These are phyloP conservation scores for Backusella circina DNA, from an alignment of 192 early-diverging fungal genomes.

Conservation along the genomic window DNA sequence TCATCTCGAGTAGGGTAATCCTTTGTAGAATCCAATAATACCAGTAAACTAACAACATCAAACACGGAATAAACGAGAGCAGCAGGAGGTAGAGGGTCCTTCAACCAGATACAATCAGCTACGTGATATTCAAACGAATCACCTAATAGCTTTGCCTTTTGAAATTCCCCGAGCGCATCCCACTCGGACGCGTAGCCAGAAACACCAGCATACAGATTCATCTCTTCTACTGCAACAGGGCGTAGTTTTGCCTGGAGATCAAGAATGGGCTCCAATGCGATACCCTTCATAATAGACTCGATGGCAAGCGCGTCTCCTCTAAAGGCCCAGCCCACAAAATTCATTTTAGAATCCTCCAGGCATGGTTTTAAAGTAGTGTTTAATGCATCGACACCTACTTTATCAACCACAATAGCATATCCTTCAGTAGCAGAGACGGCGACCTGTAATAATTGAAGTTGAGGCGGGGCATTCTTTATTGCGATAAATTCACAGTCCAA, in stretches of 20 bases:
- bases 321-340: constrained; percentile 28
- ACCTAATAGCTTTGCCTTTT: constrained; percentile 11
- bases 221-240: neutral
- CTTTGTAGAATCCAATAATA: constrained; percentile 6
- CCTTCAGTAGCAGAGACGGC: constrained; percentile 16
- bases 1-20: neutral
- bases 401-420: constrained; percentile 22
- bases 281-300: constrained; percentile 11
- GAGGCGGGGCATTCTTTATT: constrained; percentile 14
- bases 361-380: neutral
- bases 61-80: constrained; percentile 34
- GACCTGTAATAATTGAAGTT: constrained; percentile 29
- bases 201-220: constrained; percentile 23
- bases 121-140: constrained; percentile 10
- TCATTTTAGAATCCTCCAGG: neutral
- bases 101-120: constrained; percentile 24
- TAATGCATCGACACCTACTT: neutral
- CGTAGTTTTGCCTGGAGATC: constrained; percentile 27
- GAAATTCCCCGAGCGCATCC: constrained; percentile 18
- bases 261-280: constrained; percentile 4
- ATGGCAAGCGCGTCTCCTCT: constrained; percentile 27
- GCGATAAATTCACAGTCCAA: constrained; percentile 33
- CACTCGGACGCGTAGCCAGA: constrained; percentile 12
- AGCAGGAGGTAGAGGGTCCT: constrained; percentile 16
- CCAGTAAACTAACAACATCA: constrained; percentile 27